Base-by-base conservation (phyloP, 2,329 filamentous ascomycete species). In the Corynespora cassiicola region DNA sequence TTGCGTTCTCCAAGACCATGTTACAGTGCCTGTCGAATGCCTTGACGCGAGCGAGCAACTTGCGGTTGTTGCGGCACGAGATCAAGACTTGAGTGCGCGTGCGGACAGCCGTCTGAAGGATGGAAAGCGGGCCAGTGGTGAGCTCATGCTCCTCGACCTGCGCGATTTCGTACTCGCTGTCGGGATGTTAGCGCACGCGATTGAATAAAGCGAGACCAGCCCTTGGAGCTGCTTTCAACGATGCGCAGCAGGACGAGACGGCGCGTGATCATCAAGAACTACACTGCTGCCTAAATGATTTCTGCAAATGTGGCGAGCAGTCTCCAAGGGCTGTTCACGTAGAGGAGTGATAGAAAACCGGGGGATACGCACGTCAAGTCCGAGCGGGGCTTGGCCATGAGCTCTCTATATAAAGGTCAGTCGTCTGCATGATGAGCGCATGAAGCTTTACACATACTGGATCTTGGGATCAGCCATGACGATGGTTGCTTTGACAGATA, bases 21-120 rank as follows among this genome's bases (percentile, higher is more conserved):
- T 99, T 99, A 82, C 91, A 97, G 74, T 99, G 94, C 45, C 94
- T 82, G 74, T 99, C 94, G 69, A 99, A 99, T 6, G 94, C 94
- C 79, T 99, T 99, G 65, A 99, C 92, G 51, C 94, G 87, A 34
- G 92, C 94, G 38, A 99, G 85, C 31, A 99, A 81, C 79, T 99
- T 99, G 73, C 92, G 88, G 78, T 97, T 97, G 82, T 96, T 96
- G 54, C 94, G 90, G 75, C 92, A 92, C 37, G 90, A 96, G 66
- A 99, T 96, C 52, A 99, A 84, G 48, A 99, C 92, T 75, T 97
- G 94, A 27, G 87, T 88, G 76, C 96, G 92, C 52, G 87, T 88
- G 68, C 91, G 88, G 42, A 96, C 94, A 52, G 94, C 94, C 43
- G 94, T 96, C 75, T 97, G 92, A 45, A 99, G 88, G 63, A 99